These are phyloP conservation scores for Colletotrichum echinochloae DNA, from an alignment of 2,329 filamentous ascomycete genomes.

Conservation along the genomic window DNA sequence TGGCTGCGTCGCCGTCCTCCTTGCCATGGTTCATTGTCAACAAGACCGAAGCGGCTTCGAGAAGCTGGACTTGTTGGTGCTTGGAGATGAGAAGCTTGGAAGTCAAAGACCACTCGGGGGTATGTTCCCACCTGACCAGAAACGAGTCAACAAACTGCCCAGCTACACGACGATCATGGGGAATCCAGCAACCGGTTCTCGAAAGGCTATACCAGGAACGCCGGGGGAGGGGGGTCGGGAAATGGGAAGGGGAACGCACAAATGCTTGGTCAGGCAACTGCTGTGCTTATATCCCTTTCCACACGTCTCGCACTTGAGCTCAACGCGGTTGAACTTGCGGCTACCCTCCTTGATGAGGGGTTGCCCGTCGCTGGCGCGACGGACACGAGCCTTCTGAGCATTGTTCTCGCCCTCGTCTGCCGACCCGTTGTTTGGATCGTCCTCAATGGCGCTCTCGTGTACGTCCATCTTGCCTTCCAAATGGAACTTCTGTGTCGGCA, in stretches of 20 bases:
- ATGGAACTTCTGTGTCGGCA: conserved; percentile 69
- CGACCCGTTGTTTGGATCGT: conserved; percentile 72
- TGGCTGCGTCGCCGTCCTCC: conserved; percentile 63
- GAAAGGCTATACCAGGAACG: conserved; percentile 27
- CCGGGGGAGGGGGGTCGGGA: conserved; percentile 51
- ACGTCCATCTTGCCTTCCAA: conserved; percentile 62
- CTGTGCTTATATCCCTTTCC: conserved; percentile 99
- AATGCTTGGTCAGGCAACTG: conserved; percentile 99
- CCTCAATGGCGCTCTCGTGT: conserved; percentile 75
- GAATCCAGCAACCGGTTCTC: conserved; percentile 46
- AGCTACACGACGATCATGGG: conserved; percentile 1
- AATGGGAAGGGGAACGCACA: conserved; percentile 85
- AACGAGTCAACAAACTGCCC: conserved; percentile 47
- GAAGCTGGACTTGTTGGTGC: conserved; percentile 97
- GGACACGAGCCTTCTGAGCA: conserved; percentile 61
- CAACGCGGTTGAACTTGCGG: conserved; percentile 84
- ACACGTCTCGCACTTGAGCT: conserved; percentile 96
- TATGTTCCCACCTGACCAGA: conserved; percentile 92
- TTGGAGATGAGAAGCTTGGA: conserved; percentile 99
- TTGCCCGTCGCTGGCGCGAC: conserved; percentile 87
- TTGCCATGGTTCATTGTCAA: conserved; percentile 81
- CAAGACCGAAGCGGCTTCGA: conserved; percentile 96
- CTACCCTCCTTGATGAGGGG: conserved; percentile 82
- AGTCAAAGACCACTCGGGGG: conserved; percentile 96
- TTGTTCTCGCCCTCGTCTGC: conserved; percentile 65